Evolutionary conservation across 768 basidiomycete genomes (phyloP).

Genomic region (Mycena olivaceomarginata): DNA sequence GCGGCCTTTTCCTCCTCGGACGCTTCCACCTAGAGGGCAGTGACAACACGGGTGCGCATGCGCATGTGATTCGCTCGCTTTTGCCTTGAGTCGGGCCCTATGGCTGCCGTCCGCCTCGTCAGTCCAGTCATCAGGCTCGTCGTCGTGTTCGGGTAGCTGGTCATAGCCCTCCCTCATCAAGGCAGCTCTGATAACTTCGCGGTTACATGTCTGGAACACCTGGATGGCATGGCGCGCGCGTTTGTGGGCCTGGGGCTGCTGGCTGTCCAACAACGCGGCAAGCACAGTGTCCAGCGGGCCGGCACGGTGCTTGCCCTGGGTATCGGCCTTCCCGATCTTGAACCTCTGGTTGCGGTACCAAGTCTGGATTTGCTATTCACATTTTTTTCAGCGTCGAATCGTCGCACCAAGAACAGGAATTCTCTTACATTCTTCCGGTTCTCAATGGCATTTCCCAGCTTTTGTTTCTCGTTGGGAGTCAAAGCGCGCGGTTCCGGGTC

Average conservation of each 20-base stretch:
- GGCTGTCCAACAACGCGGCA: neutral
- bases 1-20: slow-evolving; percentile 3
- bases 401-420: no score
- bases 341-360: slow-evolving; percentile 6
- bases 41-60: neutral
- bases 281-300: neutral
- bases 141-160: neutral
- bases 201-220: slow-evolving; percentile 15
- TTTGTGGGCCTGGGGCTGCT: neutral
- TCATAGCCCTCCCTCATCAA: slow-evolving; percentile 5
- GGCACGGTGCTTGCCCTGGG: no score
- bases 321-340: neutral
- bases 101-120: neutral
- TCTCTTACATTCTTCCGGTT: neutral
- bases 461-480: neutral
- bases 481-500: neutral
- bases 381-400: no score
- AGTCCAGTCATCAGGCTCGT: neutral
- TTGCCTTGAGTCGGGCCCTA: neutral
- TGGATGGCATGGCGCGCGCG: slow-evolving; percentile 22
- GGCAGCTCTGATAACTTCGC: neutral
- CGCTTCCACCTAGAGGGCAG: neutral
- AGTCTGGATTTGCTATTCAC: slow-evolving; percentile 8
- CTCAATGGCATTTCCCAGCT: neutral
- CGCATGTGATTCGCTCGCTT: neutral